Base-by-base conservation (phyloP, 1,284 basidiomycete species). In the Trichosporon asahii region DNA sequence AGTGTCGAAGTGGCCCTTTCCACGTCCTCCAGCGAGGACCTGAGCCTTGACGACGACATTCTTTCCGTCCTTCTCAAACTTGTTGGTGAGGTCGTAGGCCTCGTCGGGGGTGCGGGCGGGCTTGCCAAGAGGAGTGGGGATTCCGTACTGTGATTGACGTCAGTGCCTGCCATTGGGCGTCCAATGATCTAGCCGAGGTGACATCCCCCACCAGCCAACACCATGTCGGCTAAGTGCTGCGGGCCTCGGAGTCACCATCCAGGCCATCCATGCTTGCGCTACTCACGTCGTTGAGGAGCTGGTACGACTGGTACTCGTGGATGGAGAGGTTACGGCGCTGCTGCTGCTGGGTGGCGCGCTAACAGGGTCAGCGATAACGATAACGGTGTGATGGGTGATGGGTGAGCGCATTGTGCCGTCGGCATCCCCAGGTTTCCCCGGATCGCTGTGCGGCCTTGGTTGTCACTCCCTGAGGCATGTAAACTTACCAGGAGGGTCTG, bases 251-350 rank as follows among this genome's bases (percentile, higher is more conserved):
- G 31, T 33, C 31, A 9, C 53, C 53, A 15, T 57, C 25, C 53
- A 12, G 53, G 27, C 53, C 53, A 57, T n/a, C 29, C 46, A 6
- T 53, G 23, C 9, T 3, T 18, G 31, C n/a, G 31, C 21, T n/a
- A 70, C 87, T 76, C 76, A 95, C 95, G 76, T 92, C 90, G 86
- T 98, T 98, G 78, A 99, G 89, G 65, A 99, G 87, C 78, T 91
- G 90, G 84, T 98, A 92, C 67, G 95, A 97, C 83, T 98, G 94
- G 86, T 98, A 94, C 86, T 99, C 96, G 86, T 99, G 96, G 80
- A 99, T 96, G 64, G 94, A 97, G 79, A 99, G 89, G 85, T 91
- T 92, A 78, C 96, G 93, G 72, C 72, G 70, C 70, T 80, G 78
- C 67, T 73, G 73, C 40, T 64, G 66, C 37, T 63, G 55, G n/a